Evolutionary conservation across 1,284 basidiomycete species (phyloP).

Genomic region (Cystobasidiaceae sp.): DNA sequence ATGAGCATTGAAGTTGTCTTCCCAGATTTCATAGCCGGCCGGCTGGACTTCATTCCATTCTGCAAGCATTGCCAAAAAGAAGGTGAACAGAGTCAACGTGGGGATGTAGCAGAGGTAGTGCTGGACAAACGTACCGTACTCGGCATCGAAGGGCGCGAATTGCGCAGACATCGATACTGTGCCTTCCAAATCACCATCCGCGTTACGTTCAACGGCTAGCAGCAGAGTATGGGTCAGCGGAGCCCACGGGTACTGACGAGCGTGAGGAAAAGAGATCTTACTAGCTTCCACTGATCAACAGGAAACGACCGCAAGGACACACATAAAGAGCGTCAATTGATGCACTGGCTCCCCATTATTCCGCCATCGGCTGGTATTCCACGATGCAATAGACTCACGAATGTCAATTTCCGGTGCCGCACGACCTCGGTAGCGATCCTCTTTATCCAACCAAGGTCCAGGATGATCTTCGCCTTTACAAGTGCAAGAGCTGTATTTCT

Average conservation of each 20-base stretch:
- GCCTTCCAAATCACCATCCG: conserved; percentile 31
- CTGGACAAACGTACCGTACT: conserved; percentile 26
- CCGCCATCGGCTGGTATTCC: conserved; percentile 31
- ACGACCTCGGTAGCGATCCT: conserved; percentile 33
- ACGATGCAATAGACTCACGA: too few species aligned
- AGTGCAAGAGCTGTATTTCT: conserved; percentile 49
- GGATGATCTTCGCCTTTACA: conserved; percentile 49
- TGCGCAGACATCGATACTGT: conserved; percentile 45
- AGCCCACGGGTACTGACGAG: too few species aligned
- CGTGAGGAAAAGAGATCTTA: neutral
- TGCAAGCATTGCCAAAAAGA: neutral
- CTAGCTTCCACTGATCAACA: conserved; percentile 4
- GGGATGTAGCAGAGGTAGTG: neutral
- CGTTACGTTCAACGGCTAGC: neutral
- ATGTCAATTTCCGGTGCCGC: conserved; percentile 46
- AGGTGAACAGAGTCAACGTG: neutral
- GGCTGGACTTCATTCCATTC: conserved; percentile 36
- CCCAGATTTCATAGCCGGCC: conserved; percentile 36
- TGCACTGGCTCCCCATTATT: conserved; percentile 32
- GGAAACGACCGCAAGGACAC: too few species aligned
- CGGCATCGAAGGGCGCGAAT: conserved; percentile 44
- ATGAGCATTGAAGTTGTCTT: conserved; percentile 32
- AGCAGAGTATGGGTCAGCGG: neutral
- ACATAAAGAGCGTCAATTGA: too few species aligned
- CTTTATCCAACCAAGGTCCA: conserved; percentile 45